Percentiles rank a stretch among this genome's conserved stretches.
These are phyloP conservation scores for Pontederia paniculata DNA, from an alignment of 176 grass and related monocot genomes.

Conservation along the genomic window DNA sequence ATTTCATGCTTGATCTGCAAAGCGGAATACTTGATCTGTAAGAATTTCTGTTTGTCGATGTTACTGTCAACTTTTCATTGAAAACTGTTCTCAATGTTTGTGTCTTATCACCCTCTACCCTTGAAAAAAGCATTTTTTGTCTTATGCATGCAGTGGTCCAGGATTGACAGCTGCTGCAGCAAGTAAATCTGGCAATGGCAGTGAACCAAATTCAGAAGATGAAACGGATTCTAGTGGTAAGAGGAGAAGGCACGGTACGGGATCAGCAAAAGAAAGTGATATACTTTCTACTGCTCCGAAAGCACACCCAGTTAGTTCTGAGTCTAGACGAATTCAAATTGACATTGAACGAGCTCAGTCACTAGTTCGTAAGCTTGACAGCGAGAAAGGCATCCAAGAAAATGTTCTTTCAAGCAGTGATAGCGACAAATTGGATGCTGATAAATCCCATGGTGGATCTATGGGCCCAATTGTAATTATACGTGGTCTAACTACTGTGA, in stretches of 20 bases:
- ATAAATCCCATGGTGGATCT: constrained; percentile 88
- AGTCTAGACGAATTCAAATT: constrained; percentile 53
- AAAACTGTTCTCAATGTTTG: constrained; percentile 16
- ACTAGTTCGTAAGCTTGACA: constrained; percentile 65
- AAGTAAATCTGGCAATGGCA: constrained; percentile 43
- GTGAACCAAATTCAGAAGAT: constrained; percentile 86
- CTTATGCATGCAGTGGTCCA: constrained; percentile 46
- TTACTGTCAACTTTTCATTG: constrained; percentile 7
- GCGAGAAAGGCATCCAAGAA: constrained; percentile 69
- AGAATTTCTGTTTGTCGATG: constrained; percentile 27
- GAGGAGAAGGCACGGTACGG: constrained; percentile 60
- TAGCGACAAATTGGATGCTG: constrained; percentile 50
- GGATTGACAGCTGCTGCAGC: constrained; percentile 33
- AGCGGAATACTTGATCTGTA: constrained; percentile 88
- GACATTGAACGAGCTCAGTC: constrained; percentile 66
- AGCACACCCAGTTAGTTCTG: constrained; percentile 63
- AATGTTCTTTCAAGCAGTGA: constrained; percentile 58
- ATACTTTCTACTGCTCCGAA: constrained; percentile 53
- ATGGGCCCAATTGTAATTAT: constrained; percentile 98
- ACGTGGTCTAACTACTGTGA: constrained; percentile 81
- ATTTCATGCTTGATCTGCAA: constrained; percentile 91
- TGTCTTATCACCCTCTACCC: constrained; percentile 24
- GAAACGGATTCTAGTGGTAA: constrained; percentile 60
- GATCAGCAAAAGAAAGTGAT: constrained; percentile 56
- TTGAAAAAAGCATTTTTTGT: background rate